Base-by-base conservation (phyloP, 371 early-diverging fungal genomes). In the Mortierella sp. region DNA sequence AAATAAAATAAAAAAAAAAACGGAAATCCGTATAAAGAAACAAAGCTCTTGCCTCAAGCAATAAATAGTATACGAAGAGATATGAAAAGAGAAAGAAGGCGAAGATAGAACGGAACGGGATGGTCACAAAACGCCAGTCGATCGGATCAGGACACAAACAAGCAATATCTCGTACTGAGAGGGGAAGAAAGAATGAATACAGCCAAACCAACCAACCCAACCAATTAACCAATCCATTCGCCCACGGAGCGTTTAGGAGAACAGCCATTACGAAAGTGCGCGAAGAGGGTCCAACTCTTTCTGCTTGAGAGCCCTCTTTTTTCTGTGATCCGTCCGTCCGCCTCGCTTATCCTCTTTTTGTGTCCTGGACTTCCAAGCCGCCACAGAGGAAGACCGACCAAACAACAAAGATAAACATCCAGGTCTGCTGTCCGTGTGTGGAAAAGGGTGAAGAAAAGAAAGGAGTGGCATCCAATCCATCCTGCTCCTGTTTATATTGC, bases 231-330 rank as follows among this genome's bases (percentile, higher is more conserved):
- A 38, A 35, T 3, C 24, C 21, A 38, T 68, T 68, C 68, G 68
- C 68, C 68, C 68, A 68, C 68, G 68, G 68, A 68, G 68, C 24
- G 68, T 24, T 68, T 68, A 68, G 68, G 68, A 24, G 43, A 41
- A 41, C 43, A 32, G 68, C 41, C 68, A 41, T 41, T 41, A 68
- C 41, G 68, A 68, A 68, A 68, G 68, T 68, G 24, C 68, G 24
- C 68, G 68, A 68, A 5, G 41, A 63, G 68, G 41, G 38, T 65
- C 38, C 65, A 65, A 65, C 38, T 65, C 65, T 56, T 27, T 27
- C 60, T 4, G 6, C 6, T 60, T 41, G 41, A 41, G 68, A 68
- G 41, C 43, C 68, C 68, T 38, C 41, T 38, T 68, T 8, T 21
- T 32, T 51, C 51, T 51, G 21, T 14, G 4, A 35, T 16, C 35